Evolutionary conservation across 192 early-diverging fungal species (phyloP).

Genomic region (Bifiguratus adelaidae): DNA sequence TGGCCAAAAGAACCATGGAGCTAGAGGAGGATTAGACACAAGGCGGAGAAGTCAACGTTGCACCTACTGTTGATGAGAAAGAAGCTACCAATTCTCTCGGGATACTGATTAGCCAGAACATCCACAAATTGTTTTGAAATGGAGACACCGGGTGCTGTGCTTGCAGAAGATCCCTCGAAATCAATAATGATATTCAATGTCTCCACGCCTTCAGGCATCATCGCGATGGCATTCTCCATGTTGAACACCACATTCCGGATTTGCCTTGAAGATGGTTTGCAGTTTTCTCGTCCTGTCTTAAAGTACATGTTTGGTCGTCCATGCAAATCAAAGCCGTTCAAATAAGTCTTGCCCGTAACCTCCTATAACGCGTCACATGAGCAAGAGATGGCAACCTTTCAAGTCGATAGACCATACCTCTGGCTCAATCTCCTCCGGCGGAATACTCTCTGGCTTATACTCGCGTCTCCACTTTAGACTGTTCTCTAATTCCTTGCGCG

Average conservation of each 20-base stretch:
- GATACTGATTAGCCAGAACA: conserved; percentile 81
- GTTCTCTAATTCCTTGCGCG: background rate
- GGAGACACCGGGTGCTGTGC: conserved; percentile 55
- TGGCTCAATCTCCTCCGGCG: conserved; percentile 5
- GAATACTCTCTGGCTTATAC: background rate
- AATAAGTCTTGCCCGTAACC: conserved; percentile 81
- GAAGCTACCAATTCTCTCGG: conserved; percentile 65
- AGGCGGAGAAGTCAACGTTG: too few relatives aligned
- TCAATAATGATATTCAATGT: conserved; percentile 75
- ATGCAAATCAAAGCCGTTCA: conserved; percentile 71
- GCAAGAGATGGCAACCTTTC: too few relatives aligned
- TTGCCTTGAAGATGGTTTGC: conserved; percentile 58
- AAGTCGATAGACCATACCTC: too few relatives aligned
- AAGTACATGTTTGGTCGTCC: conserved; percentile 72
- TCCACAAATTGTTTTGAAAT: conserved; percentile 73
- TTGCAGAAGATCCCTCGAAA: conserved; percentile 55
- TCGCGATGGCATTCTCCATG: conserved; percentile 63
- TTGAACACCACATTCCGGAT: conserved; percentile 75
- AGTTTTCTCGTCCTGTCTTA: conserved; percentile 70
- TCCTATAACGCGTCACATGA: too few relatives aligned
- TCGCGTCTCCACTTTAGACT: background rate
- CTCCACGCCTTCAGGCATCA: conserved; percentile 70
- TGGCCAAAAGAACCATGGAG: conserved; percentile 77
- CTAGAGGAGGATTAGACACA: too few relatives aligned
- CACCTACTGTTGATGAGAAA: conserved; percentile 58